Base-by-base conservation (phyloP, 106 monocot species). In the Alisma plantagoaquatica region DNA sequence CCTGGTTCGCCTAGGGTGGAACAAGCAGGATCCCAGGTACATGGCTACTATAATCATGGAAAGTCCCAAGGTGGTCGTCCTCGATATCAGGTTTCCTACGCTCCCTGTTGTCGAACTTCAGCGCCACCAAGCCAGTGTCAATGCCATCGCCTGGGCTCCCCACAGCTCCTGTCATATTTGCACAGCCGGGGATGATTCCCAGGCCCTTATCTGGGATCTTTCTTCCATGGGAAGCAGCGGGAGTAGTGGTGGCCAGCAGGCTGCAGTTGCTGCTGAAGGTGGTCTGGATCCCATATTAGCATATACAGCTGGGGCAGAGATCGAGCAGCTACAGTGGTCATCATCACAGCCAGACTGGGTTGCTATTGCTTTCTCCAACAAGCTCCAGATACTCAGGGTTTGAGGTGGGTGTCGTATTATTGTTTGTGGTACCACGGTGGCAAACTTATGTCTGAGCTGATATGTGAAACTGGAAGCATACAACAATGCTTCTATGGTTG, bases 21-120 rank as follows among this genome's bases (percentile, higher is more conserved):
- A 98, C 71, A 98, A 98, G 56, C 96, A 98, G 71, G 96, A 98
- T 53, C 96, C 96, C 2, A 54, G 89, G 35, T 90, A 79, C 72
- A 98, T 98, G 96, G 96, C 96, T 30, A 98, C 96, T 52, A 78
- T 90, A 31, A 98, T 98, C 65, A 98, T 98, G 96, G 89, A 98
- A 59, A 79, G 74, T 41, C 62, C 96, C 43, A 98, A 98, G 89
- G 96, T 98, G 19, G 96, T 98, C 3, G 96, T 98, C 15, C 76
- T 98, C 9, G 96, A 98, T 53, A 98, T 98, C 31, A 84, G 89
- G 60, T 98, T 75, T 56, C 96, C 96, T 0, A 98, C 96, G 0
- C 65, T 85, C 5, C 96, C 96, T 3, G 96, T 98, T 6, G 89
- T 98, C 23, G 96, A 98, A 79, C 81, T 98, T 10, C 96, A 98